Percentiles rank a stretch among this genome's conserved stretches.
phyloP scores from a whole-genome alignment of 1,284 basidiomycete genomes.

The Cystobasidium pallidum region DNA sequence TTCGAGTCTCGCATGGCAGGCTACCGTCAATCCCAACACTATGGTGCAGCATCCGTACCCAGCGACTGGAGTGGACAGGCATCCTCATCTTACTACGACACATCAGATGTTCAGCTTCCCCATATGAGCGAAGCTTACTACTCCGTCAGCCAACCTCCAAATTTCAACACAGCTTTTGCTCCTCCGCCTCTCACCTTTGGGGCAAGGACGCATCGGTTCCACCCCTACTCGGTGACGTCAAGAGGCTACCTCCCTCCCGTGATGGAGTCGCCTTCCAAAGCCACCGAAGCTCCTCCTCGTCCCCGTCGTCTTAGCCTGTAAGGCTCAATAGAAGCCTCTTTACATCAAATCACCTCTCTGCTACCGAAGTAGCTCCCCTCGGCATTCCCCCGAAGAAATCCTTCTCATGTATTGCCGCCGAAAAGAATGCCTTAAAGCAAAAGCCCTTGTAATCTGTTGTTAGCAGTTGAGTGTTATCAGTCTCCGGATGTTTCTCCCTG shows the following conservation, averaged over 20 bases:
- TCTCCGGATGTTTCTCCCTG: too few species aligned
- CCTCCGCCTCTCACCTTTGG: slow-evolving; percentile 31
- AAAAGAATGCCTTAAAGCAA: too few species aligned
- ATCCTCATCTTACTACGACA: slow-evolving; percentile 17
- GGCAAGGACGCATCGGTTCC: slow-evolving; percentile 30
- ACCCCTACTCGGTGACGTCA: slow-evolving; percentile 8
- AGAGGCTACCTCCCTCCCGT: slow-evolving; percentile 7
- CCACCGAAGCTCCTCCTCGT: background rate
- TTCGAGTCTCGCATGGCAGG: slow-evolving; percentile 3
- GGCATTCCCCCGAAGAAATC: too few species aligned
- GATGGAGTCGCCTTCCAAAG: slow-evolving; percentile 10
- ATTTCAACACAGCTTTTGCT: slow-evolving; percentile 16
- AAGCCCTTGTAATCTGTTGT: background rate
- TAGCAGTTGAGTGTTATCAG: background rate
- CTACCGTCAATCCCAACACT: slow-evolving; percentile 3
- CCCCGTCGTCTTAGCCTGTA: slow-evolving; percentile 23
- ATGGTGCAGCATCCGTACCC: slow-evolving; percentile 1
- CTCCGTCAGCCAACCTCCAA: slow-evolving; percentile 19
- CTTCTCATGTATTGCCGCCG: too few species aligned
- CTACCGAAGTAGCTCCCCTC: too few species aligned
- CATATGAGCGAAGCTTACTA: slow-evolving; percentile 8
- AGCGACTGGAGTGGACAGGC: slow-evolving; percentile 15
- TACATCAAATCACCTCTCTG: too few species aligned
- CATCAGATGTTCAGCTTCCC: background rate
- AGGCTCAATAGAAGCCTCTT: too few species aligned